Conservation (phyloP, 257 asterid species). For the Nicotiana benthamiana region DNA sequence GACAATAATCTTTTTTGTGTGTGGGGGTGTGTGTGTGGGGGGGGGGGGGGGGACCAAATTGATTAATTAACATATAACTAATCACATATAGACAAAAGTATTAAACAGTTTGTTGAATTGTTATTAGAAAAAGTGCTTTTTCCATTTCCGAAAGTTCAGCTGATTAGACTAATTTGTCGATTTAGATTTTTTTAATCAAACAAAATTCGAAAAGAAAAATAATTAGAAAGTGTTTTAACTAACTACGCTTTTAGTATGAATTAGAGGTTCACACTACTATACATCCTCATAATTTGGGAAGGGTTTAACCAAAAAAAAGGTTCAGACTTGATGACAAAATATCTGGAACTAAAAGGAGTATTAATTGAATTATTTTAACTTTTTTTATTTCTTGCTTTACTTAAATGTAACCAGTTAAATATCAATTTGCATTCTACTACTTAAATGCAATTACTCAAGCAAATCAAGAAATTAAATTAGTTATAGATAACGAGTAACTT, state of each 20-base stretch:
- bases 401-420: no score
- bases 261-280: background rate
- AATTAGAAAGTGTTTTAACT: background rate
- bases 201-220: background rate
- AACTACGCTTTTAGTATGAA: background rate
- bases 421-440: no score
- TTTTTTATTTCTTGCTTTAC: no score
- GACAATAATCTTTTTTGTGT: no score
- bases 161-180: background rate
- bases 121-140: background rate
- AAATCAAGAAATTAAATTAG: no score
- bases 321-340: background rate
- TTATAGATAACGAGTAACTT: no score
- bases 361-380: background rate
- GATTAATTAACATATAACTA: background rate
- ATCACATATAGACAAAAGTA: background rate
- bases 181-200: background rate
- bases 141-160: no score
- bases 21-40: no score
- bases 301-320: no score
- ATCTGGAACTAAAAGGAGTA: background rate
- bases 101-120: background rate
- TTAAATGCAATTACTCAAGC: no score
- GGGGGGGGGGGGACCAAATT: background rate
- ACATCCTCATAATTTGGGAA: no score